Conservation (phyloP, 1,139 yeast genomes). For the Protomyces macrosporus region DNA sequence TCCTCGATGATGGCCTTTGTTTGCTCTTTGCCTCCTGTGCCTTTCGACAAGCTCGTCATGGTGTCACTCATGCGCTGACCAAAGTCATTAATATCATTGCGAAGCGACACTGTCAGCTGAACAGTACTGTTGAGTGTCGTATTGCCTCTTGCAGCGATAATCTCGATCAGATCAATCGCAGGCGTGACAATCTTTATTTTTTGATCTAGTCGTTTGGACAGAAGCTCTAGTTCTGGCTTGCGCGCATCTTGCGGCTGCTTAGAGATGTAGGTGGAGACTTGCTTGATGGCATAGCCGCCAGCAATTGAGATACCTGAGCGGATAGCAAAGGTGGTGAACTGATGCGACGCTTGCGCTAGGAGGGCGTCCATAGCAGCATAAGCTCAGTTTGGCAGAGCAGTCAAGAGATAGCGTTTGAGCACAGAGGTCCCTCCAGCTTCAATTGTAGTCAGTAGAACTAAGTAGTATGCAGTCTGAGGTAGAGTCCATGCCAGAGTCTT, state of each 20-base stretch:
- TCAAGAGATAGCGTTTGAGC: no score
- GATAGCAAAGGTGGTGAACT: conserved; percentile 30
- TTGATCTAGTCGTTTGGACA: conserved; percentile 27
- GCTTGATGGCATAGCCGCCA: conserved; percentile 28
- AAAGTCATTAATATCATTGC: conserved; percentile 56
- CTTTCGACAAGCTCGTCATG: conserved; percentile 27
- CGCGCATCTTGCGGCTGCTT: conserved; percentile 25
- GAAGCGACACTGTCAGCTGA: conserved; percentile 53
- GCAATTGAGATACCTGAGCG: conserved; percentile 29
- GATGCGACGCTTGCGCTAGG: conserved; percentile 26
- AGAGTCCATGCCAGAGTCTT: no score
- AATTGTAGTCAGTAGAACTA: no score
- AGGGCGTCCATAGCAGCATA: conserved; percentile 11
- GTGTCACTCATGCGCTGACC: conserved; percentile 47
- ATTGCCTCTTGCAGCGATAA: conserved; percentile 68
- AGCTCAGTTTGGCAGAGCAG: background rate
- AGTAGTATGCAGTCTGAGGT: no score
- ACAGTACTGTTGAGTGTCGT: conserved; percentile 58
- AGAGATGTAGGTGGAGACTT: conserved; percentile 28
- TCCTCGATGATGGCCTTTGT: conserved; percentile 36
- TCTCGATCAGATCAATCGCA: conserved; percentile 64
- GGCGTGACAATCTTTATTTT: conserved; percentile 49
- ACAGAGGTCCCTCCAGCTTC: no score
- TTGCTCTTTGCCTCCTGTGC: conserved; percentile 26
- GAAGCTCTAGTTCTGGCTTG: conserved; percentile 18